Percentiles rank a stretch among this genome's conserved stretches.
phyloP scores from a whole-genome alignment of 1,139 yeast species.

The Hemisphaericaspora xylofermentans region DNA sequence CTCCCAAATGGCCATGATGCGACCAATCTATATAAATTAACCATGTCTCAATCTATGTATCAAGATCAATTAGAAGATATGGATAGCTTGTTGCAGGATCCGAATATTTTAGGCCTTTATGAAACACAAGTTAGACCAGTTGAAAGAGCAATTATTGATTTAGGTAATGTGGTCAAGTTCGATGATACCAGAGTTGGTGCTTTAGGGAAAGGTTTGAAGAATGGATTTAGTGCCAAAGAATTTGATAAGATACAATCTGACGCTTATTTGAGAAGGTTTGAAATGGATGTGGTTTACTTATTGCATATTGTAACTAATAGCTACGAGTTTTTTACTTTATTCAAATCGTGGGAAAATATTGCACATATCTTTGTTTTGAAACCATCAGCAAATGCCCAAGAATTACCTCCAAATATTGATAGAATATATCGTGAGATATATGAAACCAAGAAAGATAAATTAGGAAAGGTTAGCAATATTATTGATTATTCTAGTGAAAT shows the following conservation, averaged over 20 bases:
- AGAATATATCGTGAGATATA: constrained; percentile 56
- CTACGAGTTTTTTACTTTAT: constrained; percentile 70
- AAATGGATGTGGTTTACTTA: constrained; percentile 64
- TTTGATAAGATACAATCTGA: constrained; percentile 46
- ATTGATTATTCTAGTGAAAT: constrained; percentile 53
- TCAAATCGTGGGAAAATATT: constrained; percentile 61
- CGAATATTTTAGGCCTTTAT: constrained; percentile 67
- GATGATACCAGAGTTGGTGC: constrained; percentile 74
- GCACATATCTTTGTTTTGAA: constrained; percentile 62
- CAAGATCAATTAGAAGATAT: constrained; percentile 56
- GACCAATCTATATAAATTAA: constrained; percentile 56
- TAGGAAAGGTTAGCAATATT: constrained; percentile 42
- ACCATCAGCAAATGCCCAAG: constrained; percentile 70
- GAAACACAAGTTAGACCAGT: constrained; percentile 69
- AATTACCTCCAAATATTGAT: constrained; percentile 53
- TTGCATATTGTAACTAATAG: constrained; percentile 75
- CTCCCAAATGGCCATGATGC: constrained; percentile 73
- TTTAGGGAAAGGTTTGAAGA: constrained; percentile 81
- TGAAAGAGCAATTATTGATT: constrained; percentile 74
- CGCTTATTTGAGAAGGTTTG: constrained; percentile 53
- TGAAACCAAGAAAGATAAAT: constrained; percentile 44
- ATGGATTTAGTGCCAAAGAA: constrained; percentile 74
- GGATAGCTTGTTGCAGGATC: constrained; percentile 64
- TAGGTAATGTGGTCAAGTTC: constrained; percentile 73
- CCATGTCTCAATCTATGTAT: constrained; percentile 65